A percentile compares a stretch with the other conserved stretches of the same genome.
phyloP scores from a whole-genome alignment of 192 early-diverging fungal species.

The Pilaira anomala region DNA sequence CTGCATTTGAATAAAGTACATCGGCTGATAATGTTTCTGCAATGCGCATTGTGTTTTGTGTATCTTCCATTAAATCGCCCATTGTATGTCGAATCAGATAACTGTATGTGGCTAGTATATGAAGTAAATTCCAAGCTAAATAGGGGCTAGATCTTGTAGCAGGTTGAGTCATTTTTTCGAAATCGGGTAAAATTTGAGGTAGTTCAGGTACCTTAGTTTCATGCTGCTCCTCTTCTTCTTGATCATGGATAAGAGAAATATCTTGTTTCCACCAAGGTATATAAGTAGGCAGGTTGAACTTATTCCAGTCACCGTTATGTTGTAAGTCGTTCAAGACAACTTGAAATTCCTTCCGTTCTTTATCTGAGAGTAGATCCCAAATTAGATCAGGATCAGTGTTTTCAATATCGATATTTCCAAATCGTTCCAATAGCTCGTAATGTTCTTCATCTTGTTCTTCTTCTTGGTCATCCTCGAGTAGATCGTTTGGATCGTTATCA shows the following conservation, averaged over 20 bases:
- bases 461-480: constrained; percentile 26
- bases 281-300: neutral
- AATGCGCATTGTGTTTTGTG: neutral
- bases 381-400: constrained; percentile 43
- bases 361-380: constrained; percentile 42
- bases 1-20: constrained; percentile 14
- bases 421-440: constrained; percentile 42
- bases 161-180: constrained; percentile 9
- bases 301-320: neutral
- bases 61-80: constrained; percentile 19
- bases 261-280: constrained; percentile 15
- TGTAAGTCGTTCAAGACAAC: constrained; percentile 31
- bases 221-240: neutral
- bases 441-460: constrained; percentile 38
- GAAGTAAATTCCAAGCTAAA: constrained; percentile 11
- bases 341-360: constrained; percentile 51
- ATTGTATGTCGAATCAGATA: constrained; percentile 21
- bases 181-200: constrained; percentile 2
- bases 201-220: neutral
- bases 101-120: constrained; percentile 19
- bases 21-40: neutral
- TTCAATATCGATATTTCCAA: constrained; percentile 47
- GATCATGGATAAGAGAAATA: neutral
- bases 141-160: neutral
- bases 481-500: constrained; percentile 31